Evolutionary conservation across 176 grass and related monocot species (phyloP), one percentile per base, ranked within the genome.

Genomic region (maize (Zea mays)): DNA sequence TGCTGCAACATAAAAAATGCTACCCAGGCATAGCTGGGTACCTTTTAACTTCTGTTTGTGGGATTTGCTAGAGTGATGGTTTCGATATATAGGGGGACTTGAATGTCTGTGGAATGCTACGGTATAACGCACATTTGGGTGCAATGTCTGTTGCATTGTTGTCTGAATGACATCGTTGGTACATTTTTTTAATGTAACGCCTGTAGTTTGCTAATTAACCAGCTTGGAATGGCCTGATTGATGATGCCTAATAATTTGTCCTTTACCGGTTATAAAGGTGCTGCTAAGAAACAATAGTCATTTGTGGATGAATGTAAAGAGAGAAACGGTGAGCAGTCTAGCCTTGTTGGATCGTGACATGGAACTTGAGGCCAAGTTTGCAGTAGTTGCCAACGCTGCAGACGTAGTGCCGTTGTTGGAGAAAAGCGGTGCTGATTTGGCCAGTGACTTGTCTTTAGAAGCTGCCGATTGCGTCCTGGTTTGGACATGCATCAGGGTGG

Each of bases 311-410:
- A 16, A 55, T 5, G 16, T 7, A 37, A 5, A 2, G 15, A 21
- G 3, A 4, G 16, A 67, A 59, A 36, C 5, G 33, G 9, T 2
- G 47, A 35, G 41, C 13, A 70, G 20, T 44, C 42, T 77, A 82
- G 20, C 0, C 38, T 43, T 4, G 10, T 27, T 75, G 37, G 40
- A 73, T 66, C 0, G 10, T 3, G 34, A 88, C 72, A 0, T 21
- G 36, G 4, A 90, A 1, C 66, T 77, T 90, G 66, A 82, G 16
- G 21, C 87, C 79, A 4, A 93, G 79, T 59, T 17, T 5, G 79
- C 87, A 93, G 78, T 90, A 87, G 77, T 85, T 83, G n/a, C 62
- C 86, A 43, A 86, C 38, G 73, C 47, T 79, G 70, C 81, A 86
- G 4, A 83, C 14, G 67, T 80, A 93, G 55, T 64, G 81, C 55